These are phyloP conservation scores for Kwoniella heveanensis DNA, from an alignment of 768 basidiomycete genomes.

Conservation along the genomic window DNA sequence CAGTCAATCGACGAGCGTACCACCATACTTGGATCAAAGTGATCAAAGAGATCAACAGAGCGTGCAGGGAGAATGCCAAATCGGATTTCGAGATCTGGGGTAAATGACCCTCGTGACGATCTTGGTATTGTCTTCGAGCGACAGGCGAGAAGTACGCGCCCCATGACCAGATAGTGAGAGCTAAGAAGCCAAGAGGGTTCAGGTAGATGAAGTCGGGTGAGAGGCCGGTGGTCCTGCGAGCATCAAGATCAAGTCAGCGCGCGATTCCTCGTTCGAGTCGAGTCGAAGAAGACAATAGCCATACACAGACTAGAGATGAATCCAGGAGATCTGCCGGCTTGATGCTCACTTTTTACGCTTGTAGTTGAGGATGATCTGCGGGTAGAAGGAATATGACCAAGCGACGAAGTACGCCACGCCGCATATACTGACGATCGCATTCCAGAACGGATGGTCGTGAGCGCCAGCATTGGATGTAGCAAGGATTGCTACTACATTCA, in stretches of 20 bases:
- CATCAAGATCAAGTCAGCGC: neutral
- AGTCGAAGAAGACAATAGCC: too few relatives aligned
- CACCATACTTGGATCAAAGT: conserved; percentile 54
- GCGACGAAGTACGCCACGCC: conserved; percentile 54
- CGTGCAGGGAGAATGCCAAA: conserved; percentile 58
- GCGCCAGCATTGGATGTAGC: neutral
- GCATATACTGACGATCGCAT: conserved; percentile 20
- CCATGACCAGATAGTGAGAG: conserved; percentile 54
- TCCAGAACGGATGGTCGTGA: conserved; percentile 17
- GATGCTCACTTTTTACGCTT: conserved; percentile 49
- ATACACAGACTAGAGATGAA: too few relatives aligned
- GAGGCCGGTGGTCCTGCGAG: conserved; percentile 54
- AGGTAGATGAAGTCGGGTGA: conserved; percentile 57
- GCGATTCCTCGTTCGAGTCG: too few relatives aligned
- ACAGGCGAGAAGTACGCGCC: conserved; percentile 49
- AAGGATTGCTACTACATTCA: neutral
- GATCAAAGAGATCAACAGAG: conserved; percentile 50
- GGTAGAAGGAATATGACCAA: conserved; percentile 58
- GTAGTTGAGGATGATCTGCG: conserved; percentile 57
- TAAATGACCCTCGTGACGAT: conserved; percentile 54
- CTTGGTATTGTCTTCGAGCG: conserved; percentile 55
- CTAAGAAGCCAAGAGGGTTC: conserved; percentile 57
- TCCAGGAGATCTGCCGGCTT: too few relatives aligned
- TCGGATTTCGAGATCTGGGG: conserved; percentile 57
- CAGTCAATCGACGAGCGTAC: conserved; percentile 48